phyloP scores from a whole-genome alignment of 768 basidiomycete genomes.

The Hericium coralloides region DNA sequence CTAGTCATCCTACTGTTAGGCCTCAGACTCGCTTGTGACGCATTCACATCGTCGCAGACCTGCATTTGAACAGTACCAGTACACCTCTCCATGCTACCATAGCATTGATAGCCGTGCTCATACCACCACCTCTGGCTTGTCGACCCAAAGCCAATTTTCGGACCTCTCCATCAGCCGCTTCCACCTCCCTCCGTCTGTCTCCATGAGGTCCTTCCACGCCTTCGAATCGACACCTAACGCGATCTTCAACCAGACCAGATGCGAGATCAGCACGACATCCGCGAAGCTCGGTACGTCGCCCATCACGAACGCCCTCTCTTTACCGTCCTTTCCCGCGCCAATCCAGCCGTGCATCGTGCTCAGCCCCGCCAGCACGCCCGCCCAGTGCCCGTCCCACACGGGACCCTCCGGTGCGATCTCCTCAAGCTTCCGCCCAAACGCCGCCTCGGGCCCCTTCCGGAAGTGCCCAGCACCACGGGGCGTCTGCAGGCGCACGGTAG shows the following conservation, averaged over 20 bases:
- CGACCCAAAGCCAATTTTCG: not conserved
- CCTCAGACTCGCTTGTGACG: too few species aligned
- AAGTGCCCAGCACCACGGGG: not conserved
- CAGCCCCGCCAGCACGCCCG: not conserved
- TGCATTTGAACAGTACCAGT: too few species aligned
- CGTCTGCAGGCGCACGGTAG: not conserved
- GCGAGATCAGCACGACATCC: not conserved
- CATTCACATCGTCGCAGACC: too few species aligned
- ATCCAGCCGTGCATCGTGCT: not conserved
- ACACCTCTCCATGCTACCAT: too few species aligned
- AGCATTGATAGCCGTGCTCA: too few species aligned
- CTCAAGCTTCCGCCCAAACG: not conserved
- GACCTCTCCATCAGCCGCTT: not conserved
- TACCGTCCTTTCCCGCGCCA: not conserved
- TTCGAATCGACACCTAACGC: not conserved
- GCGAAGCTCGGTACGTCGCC: not conserved
- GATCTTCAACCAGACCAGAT: not conserved
- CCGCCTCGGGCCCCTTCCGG: not conserved
- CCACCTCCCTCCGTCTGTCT: not conserved
- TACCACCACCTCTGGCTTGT: not conserved
- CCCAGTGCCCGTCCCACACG: not conserved
- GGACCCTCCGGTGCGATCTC: not conserved
- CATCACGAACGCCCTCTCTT: not conserved
- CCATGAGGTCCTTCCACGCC: not conserved
- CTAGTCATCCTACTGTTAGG: too few species aligned